Evolutionary conservation across 2,329 filamentous ascomycete species (phyloP), one percentile per base, ranked within the genome.

Genomic region (Rosellinia necatrix): DNA sequence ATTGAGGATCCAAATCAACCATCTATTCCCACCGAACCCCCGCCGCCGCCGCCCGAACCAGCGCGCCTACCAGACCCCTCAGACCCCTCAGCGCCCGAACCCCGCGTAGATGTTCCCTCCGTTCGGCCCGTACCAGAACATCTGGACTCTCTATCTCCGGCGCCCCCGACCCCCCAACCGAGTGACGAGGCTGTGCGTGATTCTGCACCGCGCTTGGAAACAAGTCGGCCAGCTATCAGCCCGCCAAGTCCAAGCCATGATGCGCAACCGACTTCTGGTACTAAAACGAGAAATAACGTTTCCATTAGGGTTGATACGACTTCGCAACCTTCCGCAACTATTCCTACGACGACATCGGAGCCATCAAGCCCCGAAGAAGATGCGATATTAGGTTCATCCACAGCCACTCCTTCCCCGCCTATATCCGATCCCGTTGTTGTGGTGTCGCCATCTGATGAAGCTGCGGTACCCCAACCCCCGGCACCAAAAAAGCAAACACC

Each of bases 401-500:
- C 62, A 15, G 62, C 58, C n/a, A 55, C 64, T 55, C 58, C 65
- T 27, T 59, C 66, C 19, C 62, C 61, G 24, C 34, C 61, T 4
- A 53, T 58, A 24, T 37, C 65, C 34, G 58, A 60, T 15, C 56
- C 62, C 5, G 60, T 56, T 51, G 41, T 49, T 3, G 61, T 61
- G 12, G 53, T 50, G 38, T 43, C 60, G 15, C 42, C 58, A 0
- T 29, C 41, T 37, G 54, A 56, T 34, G 58, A 61, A 40, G n/a
- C 63, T 4, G 12, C 27, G 6, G 13, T 24, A 22, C 12, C 49
- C 53, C 43, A 56, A n/a, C n/a, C 43, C 15, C 46, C 57, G 4
- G 50, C 59, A 2, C 59, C 63, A 34, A 65, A 64, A 57, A 69
- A 68, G 44, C 59, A 55, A 46, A 51, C 59, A 7, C 51, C 63